phyloP scores from a whole-genome alignment of 805 yeast species.

The Yamadazyma nakazawae region DNA sequence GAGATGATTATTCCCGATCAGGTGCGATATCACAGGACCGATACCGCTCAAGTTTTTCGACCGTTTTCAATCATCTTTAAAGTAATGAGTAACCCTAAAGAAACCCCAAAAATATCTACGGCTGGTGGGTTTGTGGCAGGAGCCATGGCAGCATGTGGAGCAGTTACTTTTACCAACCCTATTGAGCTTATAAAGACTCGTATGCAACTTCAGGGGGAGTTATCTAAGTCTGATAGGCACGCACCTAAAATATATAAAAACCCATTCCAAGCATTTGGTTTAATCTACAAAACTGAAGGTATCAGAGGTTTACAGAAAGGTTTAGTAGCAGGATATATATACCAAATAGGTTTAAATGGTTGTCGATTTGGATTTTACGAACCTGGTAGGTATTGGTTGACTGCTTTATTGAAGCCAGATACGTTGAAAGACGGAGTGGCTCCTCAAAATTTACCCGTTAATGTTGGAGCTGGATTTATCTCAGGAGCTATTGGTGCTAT shows the following conservation, averaged over 20 bases:
- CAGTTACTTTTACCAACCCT: slow-evolving; percentile 95
- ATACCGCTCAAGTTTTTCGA: slow-evolving; percentile 1
- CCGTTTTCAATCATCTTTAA: background rate
- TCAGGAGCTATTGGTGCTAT: slow-evolving; percentile 90
- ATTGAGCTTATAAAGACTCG: slow-evolving; percentile 92
- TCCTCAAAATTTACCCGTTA: slow-evolving; percentile 48
- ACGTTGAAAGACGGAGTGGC: slow-evolving; percentile 35
- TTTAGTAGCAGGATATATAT: slow-evolving; percentile 79
- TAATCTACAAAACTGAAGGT: slow-evolving; percentile 80
- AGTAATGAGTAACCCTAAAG: slow-evolving; percentile 8
- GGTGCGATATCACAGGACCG: slow-evolving; percentile 6
- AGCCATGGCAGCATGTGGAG: slow-evolving; percentile 94
- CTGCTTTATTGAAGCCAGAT: slow-evolving; percentile 51
- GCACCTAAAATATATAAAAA: slow-evolving; percentile 64
- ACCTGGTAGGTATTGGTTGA: slow-evolving; percentile 66
- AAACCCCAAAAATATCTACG: slow-evolving; percentile 47
- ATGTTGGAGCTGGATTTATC: slow-evolving; percentile 73
- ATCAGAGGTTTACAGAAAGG: slow-evolving; percentile 87
- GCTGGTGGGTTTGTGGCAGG: slow-evolving; percentile 86
- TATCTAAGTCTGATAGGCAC: slow-evolving; percentile 49
- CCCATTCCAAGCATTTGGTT: slow-evolving; percentile 76
- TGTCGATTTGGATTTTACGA: slow-evolving; percentile 94
- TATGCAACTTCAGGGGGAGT: slow-evolving; percentile 96
- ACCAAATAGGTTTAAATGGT: slow-evolving; percentile 90
- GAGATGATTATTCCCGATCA: background rate